Base-by-base conservation (phyloP, 495 filamentous ascomycete species). In the Neurospora sp. region DNA sequence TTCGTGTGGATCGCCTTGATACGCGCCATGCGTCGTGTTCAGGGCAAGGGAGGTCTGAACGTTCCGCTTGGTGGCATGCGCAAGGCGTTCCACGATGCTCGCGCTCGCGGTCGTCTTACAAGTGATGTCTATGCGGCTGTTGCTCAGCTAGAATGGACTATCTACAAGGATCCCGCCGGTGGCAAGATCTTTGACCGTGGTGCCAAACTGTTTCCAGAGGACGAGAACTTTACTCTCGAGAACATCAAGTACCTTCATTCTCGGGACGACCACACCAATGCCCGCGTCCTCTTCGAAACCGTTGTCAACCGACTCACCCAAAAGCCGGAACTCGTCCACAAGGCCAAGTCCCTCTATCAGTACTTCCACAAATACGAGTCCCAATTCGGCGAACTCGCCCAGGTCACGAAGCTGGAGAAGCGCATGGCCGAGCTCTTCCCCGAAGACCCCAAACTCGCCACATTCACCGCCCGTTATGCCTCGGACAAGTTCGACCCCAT, bases 351-450 rank as follows among this genome's bases (percentile, higher is more conserved):
- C 4, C 88, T 99, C 1, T 97, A 94, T 73, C 84, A 88, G 1
- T 98, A 92, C 81, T 94, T 99, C 76, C 94, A 99, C 80, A 90
- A 93, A 71, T 98, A 97, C 78, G 95, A 98, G 81, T 92, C 93
- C n/a, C 87, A 92, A 65, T 98, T 93, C 77, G 96, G 96, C 59
- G 96, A 99, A 78, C 86, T 98, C 0, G 85, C 89, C 22, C 93
- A 97, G 78, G 90, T 99, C 44, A 88, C 89, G 75, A 96, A 96
- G 78, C 84, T 99, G 38, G 96, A 99, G 79, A 91, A 88, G 78
- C 91, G 96, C 39, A 98, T 98, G 95, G 86, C 87, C 31, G 94
- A 97, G 78, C 86, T 98, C 3, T 98, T 91, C 79, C 94, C 94
- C 20, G 91, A 94, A 27, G 95, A 97, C 73, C 90, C 93, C 20